A percentile compares a stretch with the other conserved stretches of the same genome.
Evolutionary conservation across 148 eudicot species (phyloP).

Genomic region (Beta vulgaris): DNA sequence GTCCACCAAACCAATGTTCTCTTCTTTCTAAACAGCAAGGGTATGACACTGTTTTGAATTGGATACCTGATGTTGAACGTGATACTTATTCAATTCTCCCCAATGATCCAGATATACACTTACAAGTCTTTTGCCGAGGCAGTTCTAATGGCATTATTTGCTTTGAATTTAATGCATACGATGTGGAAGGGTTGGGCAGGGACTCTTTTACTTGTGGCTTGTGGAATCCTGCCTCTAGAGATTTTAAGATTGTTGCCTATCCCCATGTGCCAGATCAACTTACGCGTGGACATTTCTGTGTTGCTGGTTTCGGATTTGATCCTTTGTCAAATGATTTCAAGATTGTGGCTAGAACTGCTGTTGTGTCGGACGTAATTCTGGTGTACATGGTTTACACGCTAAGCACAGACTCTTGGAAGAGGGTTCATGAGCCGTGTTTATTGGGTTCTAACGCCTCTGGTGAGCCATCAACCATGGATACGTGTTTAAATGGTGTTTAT

Average conservation of each 20-base stretch:
- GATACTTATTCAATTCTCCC: not conserved
- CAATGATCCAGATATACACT: not conserved
- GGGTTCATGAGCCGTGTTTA: too few relatives aligned
- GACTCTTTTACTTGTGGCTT: not conserved
- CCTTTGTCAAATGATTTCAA: slow-evolving; percentile 18
- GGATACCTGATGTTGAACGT: not conserved
- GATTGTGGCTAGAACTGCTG: too few relatives aligned
- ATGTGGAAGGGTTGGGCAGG: not conserved
- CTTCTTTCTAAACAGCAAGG: slow-evolving; percentile 9
- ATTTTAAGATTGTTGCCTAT: slow-evolving; percentile 7
- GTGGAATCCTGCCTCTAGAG: slow-evolving; percentile 20
- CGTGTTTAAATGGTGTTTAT: slow-evolving; percentile 9
- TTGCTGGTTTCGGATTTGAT: too few relatives aligned
- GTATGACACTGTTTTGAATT: not conserved
- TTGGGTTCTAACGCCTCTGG: too few relatives aligned
- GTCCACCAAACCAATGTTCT: not conserved
- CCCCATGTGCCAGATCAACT: not conserved
- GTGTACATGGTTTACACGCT: too few relatives aligned
- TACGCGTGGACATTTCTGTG: too few relatives aligned
- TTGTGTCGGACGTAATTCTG: too few relatives aligned
- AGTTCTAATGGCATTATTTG: slow-evolving; percentile 1
- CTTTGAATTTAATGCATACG: not conserved
- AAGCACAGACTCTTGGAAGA: slow-evolving; percentile 29
- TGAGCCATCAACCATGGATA: too few relatives aligned
- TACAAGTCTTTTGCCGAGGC: not conserved